A percentile compares a stretch with the other conserved stretches of the same genome.
Evolutionary conservation across 768 basidiomycete species (phyloP).

Genomic region (Coprinopsis cinerea): DNA sequence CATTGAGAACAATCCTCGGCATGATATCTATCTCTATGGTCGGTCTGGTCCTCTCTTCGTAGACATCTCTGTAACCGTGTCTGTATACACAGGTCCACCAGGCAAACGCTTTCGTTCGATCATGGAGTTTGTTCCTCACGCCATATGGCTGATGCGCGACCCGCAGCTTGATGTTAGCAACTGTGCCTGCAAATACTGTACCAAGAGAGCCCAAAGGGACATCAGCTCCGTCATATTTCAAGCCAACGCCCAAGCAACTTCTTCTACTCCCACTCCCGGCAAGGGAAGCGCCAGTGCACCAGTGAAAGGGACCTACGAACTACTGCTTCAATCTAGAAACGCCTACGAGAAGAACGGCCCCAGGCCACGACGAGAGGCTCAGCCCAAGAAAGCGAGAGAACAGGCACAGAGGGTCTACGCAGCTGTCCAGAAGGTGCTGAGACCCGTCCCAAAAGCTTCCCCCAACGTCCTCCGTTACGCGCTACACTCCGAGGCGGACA

Average conservation of each 20-base stretch:
- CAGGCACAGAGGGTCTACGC: conserved; percentile 25
- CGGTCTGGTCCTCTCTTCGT: conserved; percentile 6
- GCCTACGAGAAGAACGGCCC: not conserved
- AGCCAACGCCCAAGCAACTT: conserved; percentile 15
- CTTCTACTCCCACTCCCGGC: not conserved
- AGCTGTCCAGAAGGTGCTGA: conserved; percentile 32
- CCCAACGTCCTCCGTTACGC: conserved; percentile 33
- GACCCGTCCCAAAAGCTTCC: conserved; percentile 24
- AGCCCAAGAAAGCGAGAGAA: conserved; percentile 5
- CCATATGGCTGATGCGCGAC: conserved; percentile 69
- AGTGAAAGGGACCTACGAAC: too few relatives aligned
- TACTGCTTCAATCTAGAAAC: too few relatives aligned
- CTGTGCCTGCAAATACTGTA: conserved; percentile 77
- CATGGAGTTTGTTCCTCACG: conserved; percentile 84
- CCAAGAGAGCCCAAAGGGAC: conserved; percentile 60
- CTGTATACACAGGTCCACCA: conserved; percentile 33
- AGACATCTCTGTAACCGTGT: not conserved
- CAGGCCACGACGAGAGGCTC: not conserved
- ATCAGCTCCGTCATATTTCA: conserved; percentile 55
- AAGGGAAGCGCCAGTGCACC: not conserved
- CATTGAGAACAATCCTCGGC: conserved; percentile 42
- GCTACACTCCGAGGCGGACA: conserved; percentile 57
- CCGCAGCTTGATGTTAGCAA: conserved; percentile 36
- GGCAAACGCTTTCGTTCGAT: conserved; percentile 64
- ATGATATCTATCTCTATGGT: conserved; percentile 81